These are phyloP conservation scores for Prorocentrum cordatum DNA, from an alignment of 169 alveolate genomes.

Conservation along the genomic window DNA sequence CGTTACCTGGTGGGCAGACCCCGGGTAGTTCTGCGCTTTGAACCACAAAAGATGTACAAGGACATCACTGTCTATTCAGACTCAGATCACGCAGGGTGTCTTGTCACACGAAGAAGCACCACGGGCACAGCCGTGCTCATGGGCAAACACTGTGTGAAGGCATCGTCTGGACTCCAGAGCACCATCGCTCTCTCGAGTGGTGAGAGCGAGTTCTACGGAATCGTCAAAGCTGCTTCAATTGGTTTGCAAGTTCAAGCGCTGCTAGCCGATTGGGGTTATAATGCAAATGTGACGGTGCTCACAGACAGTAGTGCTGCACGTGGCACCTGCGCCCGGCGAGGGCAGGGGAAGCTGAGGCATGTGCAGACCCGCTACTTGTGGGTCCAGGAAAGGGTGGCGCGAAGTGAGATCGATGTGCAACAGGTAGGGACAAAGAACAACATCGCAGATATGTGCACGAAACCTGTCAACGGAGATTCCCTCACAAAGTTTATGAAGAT, in stretches of 20 bases:
- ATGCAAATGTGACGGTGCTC: background rate
- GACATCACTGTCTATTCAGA: background rate
- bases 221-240: background rate
- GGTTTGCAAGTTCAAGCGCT: background rate
- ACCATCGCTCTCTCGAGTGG: background rate
- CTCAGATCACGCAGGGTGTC: background rate
- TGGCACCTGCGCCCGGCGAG: background rate
- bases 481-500: background rate
- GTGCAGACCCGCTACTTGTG: background rate
- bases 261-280: background rate
- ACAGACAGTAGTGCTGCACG: background rate
- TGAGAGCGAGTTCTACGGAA: background rate
- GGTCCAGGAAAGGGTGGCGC: background rate
- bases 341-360: background rate
- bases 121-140: background rate
- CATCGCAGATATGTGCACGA: background rate
- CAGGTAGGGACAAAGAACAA: background rate
- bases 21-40: background rate
- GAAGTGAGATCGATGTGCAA: background rate
- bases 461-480: background rate
- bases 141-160: constrained; percentile 3
- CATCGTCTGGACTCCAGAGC: background rate
- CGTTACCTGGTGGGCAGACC: background rate
- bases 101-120: background rate
- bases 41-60: background rate